These are phyloP conservation scores for Russula lepida DNA, from an alignment of 768 basidiomycete species.

Conservation along the genomic window DNA sequence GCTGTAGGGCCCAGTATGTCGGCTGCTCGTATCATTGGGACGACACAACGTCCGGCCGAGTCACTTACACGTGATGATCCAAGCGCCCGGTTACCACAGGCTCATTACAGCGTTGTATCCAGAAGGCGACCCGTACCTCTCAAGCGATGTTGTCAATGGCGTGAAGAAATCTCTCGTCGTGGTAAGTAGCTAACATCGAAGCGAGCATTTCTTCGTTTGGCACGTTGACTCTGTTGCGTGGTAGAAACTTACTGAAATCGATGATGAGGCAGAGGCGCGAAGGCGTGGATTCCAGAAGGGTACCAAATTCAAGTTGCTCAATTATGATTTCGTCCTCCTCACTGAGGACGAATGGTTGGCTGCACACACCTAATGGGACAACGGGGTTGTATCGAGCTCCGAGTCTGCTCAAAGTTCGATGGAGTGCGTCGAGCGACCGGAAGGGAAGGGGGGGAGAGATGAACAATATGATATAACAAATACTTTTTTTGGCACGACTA, in stretches of 20 bases:
- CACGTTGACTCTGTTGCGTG: background rate
- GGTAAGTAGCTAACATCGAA: constrained; percentile 34
- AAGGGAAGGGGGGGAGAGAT: no score
- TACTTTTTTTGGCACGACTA: no score
- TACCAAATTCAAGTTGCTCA: constrained; percentile 40
- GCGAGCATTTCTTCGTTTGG: background rate
- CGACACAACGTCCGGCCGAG: constrained; percentile 75
- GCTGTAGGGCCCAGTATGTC: constrained; percentile 59
- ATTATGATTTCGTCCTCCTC: constrained; percentile 40
- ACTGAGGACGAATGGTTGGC: constrained; percentile 35
- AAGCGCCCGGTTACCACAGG: constrained; percentile 64
- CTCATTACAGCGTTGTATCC: constrained; percentile 71
- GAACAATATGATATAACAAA: no score
- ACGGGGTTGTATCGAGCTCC: background rate
- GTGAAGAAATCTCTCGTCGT: constrained; percentile 72
- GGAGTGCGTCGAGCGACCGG: no score
- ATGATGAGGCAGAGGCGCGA: constrained; percentile 44
- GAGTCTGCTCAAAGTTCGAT: background rate
- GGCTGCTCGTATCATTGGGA: constrained; percentile 45
- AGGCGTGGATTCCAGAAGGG: constrained; percentile 46
- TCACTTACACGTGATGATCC: constrained; percentile 68
- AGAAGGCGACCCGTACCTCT: constrained; percentile 56
- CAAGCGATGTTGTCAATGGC: constrained; percentile 73
- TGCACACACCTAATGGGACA: constrained; percentile 22
- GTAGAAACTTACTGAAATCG: background rate